phyloP scores from a whole-genome alignment of 495 filamentous ascomycete species.

The Tuber microsphaerosporum region DNA sequence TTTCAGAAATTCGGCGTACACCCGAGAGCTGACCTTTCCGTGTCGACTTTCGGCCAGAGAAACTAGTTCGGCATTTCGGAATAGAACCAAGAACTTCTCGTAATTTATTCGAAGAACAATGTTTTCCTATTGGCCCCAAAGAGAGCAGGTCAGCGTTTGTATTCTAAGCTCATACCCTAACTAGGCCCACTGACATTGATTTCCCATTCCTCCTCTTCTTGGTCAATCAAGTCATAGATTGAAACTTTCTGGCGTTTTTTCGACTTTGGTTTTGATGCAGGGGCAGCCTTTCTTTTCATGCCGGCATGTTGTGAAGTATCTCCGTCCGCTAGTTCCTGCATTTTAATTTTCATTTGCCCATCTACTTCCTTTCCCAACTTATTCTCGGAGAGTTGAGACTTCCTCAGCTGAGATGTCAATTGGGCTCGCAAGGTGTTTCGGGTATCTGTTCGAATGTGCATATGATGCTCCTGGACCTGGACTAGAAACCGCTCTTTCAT shows the following conservation, averaged over 20 bases:
- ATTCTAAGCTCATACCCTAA: neutral
- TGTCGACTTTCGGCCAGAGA: constrained; percentile 53
- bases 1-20: constrained; percentile 67
- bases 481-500: constrained; percentile 36
- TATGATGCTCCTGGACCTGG: constrained; percentile 37
- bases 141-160: constrained; percentile 2
- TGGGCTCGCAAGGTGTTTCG: constrained; percentile 46
- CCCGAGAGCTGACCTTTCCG: constrained; percentile 58
- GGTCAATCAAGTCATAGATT: constrained; percentile 35
- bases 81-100: constrained; percentile 70
- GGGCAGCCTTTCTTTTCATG: constrained; percentile 49
- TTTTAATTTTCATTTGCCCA: constrained; percentile 50
- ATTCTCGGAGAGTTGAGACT: constrained; percentile 45
- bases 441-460: constrained; percentile 42
- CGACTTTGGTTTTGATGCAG: constrained; percentile 41
- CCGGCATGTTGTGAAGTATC: constrained; percentile 43
- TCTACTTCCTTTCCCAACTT: constrained; percentile 55
- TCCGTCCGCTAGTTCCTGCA: constrained; percentile 47
- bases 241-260: constrained; percentile 36
- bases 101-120: constrained; percentile 75
- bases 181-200: constrained; percentile 42
- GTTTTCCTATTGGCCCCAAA: constrained; percentile 41
- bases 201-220: constrained; percentile 38
- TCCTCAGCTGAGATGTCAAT: constrained; percentile 44
- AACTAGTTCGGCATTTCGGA: constrained; percentile 71